These are phyloP conservation scores for Bipolaris sorokiniana DNA, from an alignment of 2,329 filamentous ascomycete species.

Conservation along the genomic window DNA sequence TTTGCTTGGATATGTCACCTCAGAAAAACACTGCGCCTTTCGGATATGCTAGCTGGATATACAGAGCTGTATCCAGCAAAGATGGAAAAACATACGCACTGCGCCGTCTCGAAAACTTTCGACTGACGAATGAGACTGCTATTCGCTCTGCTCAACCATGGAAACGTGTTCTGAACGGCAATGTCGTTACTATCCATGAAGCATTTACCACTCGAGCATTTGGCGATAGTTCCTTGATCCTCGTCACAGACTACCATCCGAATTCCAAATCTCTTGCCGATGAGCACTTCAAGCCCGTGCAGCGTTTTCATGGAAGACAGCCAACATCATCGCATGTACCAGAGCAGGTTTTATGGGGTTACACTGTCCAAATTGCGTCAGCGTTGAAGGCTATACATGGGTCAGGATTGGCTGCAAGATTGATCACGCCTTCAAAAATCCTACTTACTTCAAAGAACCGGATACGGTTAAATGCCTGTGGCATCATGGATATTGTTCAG, in stretches of 20 bases:
- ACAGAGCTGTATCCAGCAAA: slow-evolving; percentile 89
- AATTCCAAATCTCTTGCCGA: slow-evolving; percentile 88
- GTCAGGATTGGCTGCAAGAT: slow-evolving; percentile 79
- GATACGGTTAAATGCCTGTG: slow-evolving; percentile 85
- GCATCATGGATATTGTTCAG: slow-evolving; percentile 86
- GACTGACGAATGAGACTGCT: slow-evolving; percentile 85
- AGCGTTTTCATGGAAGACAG: slow-evolving; percentile 49
- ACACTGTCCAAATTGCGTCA: slow-evolving; percentile 88
- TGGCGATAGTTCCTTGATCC: slow-evolving; percentile 90
- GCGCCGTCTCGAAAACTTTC: slow-evolving; percentile 85
- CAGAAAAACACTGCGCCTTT: slow-evolving; percentile 81
- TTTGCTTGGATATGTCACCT: slow-evolving; percentile 82
- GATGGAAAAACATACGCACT: slow-evolving; percentile 89
- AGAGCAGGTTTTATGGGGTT: slow-evolving; percentile 87
- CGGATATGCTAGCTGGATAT: slow-evolving; percentile 90
- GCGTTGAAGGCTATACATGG: slow-evolving; percentile 86
- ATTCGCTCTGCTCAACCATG: slow-evolving; percentile 86
- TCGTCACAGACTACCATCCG: slow-evolving; percentile 93
- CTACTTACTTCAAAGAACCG: slow-evolving; percentile 89
- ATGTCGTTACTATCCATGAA: slow-evolving; percentile 85
- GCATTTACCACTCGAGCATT: slow-evolving; percentile 94
- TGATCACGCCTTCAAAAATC: slow-evolving; percentile 87
- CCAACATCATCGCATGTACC: slow-evolving; percentile 49
- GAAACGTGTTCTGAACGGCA: slow-evolving; percentile 82
- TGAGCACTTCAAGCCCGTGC: slow-evolving; percentile 66